phyloP scores from a whole-genome alignment of 805 yeast genomes.

The Suhomyces emberorum region DNA sequence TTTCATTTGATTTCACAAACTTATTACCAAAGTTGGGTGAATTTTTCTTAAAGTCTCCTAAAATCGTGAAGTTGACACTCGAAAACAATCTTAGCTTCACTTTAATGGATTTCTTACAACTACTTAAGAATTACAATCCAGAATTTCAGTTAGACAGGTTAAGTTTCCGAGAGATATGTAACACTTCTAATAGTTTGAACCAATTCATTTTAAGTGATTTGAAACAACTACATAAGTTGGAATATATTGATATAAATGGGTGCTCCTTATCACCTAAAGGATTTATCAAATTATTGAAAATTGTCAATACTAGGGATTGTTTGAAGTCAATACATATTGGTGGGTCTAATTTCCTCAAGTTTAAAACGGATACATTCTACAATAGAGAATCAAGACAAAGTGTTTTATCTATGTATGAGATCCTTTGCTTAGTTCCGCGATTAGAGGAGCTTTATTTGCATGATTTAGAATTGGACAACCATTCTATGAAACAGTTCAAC shows the following conservation, averaged over 20 bases:
- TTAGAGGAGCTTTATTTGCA: conserved; percentile 24
- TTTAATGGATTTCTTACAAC: conserved; percentile 24
- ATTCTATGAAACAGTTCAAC: conserved; percentile 27
- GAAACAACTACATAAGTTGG: conserved; percentile 19
- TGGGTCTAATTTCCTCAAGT: conserved; percentile 10
- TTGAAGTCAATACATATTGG: conserved; percentile 9
- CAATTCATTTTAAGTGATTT: conserved; percentile 25
- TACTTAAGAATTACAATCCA: conserved; percentile 28
- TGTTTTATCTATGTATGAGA: conserved; percentile 14
- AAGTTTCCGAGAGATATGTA: conserved; percentile 28
- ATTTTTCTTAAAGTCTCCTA: conserved; percentile 17
- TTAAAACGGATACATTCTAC: conserved; percentile 12
- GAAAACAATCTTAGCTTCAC: conserved; percentile 34
- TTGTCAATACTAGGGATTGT: conserved; percentile 1
- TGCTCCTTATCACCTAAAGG: conserved; percentile 12
- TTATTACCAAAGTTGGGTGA: conserved; percentile 25
- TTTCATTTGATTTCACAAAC: conserved; percentile 30
- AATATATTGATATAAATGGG: conserved; percentile 27
- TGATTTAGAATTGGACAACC: conserved; percentile 36
- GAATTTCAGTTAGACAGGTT: conserved; percentile 22
- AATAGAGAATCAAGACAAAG: not conserved
- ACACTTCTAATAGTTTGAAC: conserved; percentile 20
- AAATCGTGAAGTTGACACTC: conserved; percentile 21
- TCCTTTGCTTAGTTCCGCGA: conserved; percentile 17
- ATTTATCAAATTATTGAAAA: conserved; percentile 9